Conservation (phyloP, 441 rosid species). For the Isatis lusitanica region DNA sequence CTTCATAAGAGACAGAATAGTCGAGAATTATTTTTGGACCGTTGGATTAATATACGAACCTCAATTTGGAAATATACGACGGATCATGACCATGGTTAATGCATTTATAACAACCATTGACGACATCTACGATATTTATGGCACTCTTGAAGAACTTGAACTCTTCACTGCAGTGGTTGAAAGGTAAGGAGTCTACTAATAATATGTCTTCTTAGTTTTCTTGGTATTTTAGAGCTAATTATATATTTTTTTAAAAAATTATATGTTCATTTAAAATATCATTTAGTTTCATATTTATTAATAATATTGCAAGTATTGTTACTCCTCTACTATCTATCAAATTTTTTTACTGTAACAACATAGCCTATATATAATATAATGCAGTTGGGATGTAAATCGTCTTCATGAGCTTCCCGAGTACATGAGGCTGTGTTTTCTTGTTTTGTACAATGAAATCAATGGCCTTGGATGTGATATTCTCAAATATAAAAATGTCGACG, state of each 20-base stretch:
- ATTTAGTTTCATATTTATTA: background rate
- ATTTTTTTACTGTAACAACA: too few species aligned
- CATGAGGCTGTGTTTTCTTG: conserved; percentile 29
- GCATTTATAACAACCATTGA: conserved; percentile 30
- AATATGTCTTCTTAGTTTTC: background rate
- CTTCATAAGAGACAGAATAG: conserved; percentile 35
- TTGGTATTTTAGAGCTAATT: background rate
- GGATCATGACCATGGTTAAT: background rate
- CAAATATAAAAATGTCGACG: background rate
- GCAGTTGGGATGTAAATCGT: conserved; percentile 31
- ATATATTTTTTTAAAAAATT: too few species aligned
- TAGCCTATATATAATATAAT: background rate
- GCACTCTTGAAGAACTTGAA: conserved; percentile 36
- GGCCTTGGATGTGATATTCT: conserved; percentile 15
- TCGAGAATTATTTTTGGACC: conserved; percentile 38
- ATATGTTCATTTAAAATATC: too few species aligned
- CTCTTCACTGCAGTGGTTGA: conserved; percentile 28
- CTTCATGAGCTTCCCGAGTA: conserved; percentile 34
- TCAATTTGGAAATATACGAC: background rate
- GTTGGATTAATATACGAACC: conserved; percentile 22
- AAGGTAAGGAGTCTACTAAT: conserved; percentile 9
- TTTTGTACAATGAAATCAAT: conserved; percentile 19
- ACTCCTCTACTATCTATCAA: too few species aligned
- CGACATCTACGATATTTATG: conserved; percentile 38
- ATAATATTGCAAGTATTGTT: too few species aligned